Conservation (phyloP, 2,329 filamentous ascomycete species). For the Colletotrichum sp. region DNA sequence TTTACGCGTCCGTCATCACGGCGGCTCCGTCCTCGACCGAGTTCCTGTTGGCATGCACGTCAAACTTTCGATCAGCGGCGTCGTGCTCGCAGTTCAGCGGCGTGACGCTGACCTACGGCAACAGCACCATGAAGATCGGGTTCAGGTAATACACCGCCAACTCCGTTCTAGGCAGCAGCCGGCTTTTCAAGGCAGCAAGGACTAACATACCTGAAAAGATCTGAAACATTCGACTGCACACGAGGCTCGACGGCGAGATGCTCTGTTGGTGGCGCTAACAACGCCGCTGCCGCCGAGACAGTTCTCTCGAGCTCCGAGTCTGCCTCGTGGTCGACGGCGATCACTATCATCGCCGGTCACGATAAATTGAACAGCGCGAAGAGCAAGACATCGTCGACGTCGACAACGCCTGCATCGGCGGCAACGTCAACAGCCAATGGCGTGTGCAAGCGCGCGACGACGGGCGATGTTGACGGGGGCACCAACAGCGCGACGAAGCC, state of each 20-base stretch:
- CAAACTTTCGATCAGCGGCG: slow-evolving; percentile 3
- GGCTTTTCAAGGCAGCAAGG: neutral
- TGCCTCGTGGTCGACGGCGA: slow-evolving; percentile 7
- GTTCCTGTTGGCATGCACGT: slow-evolving; percentile 5
- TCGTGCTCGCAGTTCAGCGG: slow-evolving; percentile 6
- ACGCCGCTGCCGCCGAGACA: neutral
- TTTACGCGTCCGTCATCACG: slow-evolving; percentile 19
- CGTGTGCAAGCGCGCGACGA: slow-evolving; percentile 1
- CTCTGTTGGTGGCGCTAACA: neutral
- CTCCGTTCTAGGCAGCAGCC: neutral
- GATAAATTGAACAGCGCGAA: neutral
- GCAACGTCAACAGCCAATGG: neutral
- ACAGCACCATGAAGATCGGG: slow-evolving; percentile 4
- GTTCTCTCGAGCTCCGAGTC: neutral
- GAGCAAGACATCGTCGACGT: neutral
- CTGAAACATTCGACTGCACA: slow-evolving; percentile 8
- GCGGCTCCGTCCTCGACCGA: slow-evolving; percentile 18
- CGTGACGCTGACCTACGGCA: slow-evolving; percentile 14
- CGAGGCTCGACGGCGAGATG: slow-evolving; percentile 1
- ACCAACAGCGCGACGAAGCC: neutral
- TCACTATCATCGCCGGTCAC: slow-evolving; percentile 4
- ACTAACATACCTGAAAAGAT: neutral
- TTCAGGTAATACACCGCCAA: neutral
- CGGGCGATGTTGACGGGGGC: neutral
- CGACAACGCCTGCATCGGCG: neutral